Base-by-base conservation (phyloP, 2,329 filamentous ascomycete species). In the Cyphellophora europaea region DNA sequence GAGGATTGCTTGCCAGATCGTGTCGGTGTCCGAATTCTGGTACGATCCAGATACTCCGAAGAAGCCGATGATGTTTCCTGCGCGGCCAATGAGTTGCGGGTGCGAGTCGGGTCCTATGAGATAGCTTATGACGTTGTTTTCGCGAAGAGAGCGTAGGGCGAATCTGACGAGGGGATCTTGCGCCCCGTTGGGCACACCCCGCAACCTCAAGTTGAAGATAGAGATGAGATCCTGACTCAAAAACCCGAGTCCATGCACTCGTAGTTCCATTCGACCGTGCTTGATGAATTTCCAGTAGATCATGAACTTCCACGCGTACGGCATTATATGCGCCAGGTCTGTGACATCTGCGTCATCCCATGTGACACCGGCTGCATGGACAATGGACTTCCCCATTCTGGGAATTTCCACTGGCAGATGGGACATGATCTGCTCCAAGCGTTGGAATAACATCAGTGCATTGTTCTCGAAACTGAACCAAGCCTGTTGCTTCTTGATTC, bases 71-170 rank as follows among this genome's bases (percentile, higher is more conserved):
- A 96, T 82, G 44, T 94, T 93, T 27, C 72, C 71, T 50, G 84
- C 84, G 47, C 87, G 77, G 21, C 72, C 69, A 13, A 93, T 91
- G 35, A 96, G 76, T 52, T 94, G 87, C 1, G 88, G 86, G 52
- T 96, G 91, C 19, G 89, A 95, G 37, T 87, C 87, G 11, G 89
- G 78, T 2, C 89, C 85, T 33, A 95, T 73, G 30, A 98, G 77
- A 57, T 95, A 96, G 40, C 87, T 77, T 15, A 93, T 74, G 16
- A 96, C 65, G 35, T 78, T 77, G 25, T 81, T 79, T 5, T 69
- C 62, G 11, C 80, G 66, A 19, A 96, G 65, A 44, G 83, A 80
- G 15, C 73, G 65, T 4, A 83, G 76, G 35, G 93, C 63, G 48
- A 81, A 79, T 10, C 71, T 67, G 44, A 89, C 64, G 32, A 84